Percentiles rank a stretch among this genome's conserved stretches.
These are phyloP conservation scores for Pyricularia grisea DNA, from an alignment of 2,329 filamentous ascomycete genomes.

Conservation along the genomic window DNA sequence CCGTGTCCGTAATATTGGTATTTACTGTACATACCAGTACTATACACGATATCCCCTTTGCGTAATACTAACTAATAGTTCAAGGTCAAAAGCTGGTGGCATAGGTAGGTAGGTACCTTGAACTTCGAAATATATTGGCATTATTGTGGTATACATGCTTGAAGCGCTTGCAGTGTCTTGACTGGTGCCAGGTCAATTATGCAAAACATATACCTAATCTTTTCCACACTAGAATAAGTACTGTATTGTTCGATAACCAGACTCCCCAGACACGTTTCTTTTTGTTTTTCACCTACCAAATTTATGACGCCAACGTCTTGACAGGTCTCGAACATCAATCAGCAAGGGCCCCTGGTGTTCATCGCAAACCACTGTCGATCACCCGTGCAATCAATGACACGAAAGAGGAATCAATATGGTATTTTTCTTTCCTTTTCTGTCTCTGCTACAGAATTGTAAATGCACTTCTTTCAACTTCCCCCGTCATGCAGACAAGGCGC, in stretches of 20 bases:
- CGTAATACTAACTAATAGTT: too few relatives aligned
- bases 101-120: too few relatives aligned
- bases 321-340: neutral
- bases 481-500: neutral
- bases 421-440: neutral
- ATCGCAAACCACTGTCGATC: neutral
- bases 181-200: neutral
- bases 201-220: too few relatives aligned
- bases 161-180: too few relatives aligned
- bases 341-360: neutral
- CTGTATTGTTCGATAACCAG: neutral
- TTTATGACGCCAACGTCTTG: neutral
- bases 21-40: neutral
- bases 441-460: neutral
- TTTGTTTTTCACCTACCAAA: neutral
- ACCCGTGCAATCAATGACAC: neutral
- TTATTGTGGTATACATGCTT: too few relatives aligned
- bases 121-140: neutral
- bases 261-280: neutral
- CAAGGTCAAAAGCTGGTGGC: too few relatives aligned
- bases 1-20: neutral
- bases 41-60: too few relatives aligned
- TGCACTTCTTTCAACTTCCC: neutral
- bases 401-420: neutral
- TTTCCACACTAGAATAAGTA: neutral